A percentile compares a stretch with the other conserved stretches of the same genome.
Evolutionary conservation across 257 asterid species (phyloP).

Genomic region (Paraleonurus japonicus): DNA sequence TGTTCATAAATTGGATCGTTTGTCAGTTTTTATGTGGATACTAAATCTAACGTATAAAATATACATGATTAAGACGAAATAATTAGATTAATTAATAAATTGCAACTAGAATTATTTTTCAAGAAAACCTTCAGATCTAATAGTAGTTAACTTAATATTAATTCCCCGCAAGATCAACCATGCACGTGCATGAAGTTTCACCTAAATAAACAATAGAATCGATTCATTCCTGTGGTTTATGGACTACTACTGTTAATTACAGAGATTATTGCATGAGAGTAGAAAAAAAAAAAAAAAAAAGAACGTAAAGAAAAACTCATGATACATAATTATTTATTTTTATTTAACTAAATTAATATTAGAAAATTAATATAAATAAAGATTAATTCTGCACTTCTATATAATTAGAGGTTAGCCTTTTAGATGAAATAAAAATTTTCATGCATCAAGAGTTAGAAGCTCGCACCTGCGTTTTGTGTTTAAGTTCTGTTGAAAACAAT

Average conservation of each 20-base stretch:
- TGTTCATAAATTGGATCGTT: background rate
- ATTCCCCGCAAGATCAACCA: background rate
- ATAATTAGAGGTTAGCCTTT: no score
- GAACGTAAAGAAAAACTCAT: no score
- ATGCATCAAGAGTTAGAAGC: no score
- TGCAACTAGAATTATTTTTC: background rate
- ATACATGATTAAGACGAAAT: background rate
- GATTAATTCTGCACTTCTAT: no score
- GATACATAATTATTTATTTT: background rate
- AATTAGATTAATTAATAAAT: background rate
- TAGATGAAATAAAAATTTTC: no score
- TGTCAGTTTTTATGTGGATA: background rate
- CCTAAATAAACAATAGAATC: background rate
- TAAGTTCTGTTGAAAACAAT: no score
- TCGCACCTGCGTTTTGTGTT: no score
- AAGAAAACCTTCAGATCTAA: background rate
- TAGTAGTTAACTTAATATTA: no score
- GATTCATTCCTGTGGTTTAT: background rate
- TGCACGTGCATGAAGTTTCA: background rate
- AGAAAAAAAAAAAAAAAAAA: background rate
- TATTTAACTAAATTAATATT: no score
- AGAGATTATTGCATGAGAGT: no score
- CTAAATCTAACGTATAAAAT: background rate
- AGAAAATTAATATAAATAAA: no score
- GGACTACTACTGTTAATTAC: background rate